A percentile compares a stretch with the other conserved stretches of the same genome.
Conservation (phyloP, 305 asterid genomes). For the Petunia hybrid region DNA sequence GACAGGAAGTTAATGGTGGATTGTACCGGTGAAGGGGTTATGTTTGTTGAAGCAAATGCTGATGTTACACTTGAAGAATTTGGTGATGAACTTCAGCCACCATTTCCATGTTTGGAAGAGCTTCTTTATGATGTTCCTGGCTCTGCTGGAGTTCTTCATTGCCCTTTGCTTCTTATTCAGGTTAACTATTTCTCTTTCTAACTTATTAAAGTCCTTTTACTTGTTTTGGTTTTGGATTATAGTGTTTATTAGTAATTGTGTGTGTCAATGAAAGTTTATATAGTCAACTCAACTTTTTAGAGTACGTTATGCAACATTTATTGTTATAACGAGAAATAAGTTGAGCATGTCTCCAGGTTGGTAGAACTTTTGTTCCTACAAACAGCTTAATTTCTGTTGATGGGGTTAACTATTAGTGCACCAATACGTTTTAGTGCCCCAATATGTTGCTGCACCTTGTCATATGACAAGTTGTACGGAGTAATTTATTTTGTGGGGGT, state of each 20-base stretch:
- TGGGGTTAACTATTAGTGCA: background rate
- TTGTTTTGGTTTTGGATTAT: background rate
- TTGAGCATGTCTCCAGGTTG: background rate
- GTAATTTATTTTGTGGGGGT: too few relatives aligned
- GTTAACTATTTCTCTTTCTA: background rate
- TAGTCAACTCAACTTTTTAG: too few relatives aligned
- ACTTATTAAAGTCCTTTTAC: background rate
- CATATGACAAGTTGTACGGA: background rate
- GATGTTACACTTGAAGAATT: slow-evolving; percentile 36
- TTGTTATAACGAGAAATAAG: too few relatives aligned
- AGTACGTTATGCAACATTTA: too few relatives aligned
- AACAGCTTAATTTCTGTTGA: background rate
- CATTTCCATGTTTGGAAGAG: slow-evolving; percentile 35
- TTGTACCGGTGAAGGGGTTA: slow-evolving; percentile 40
- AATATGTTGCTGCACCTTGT: background rate
- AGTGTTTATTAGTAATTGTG: background rate
- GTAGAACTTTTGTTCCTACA: background rate
- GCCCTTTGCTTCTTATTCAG: slow-evolving; percentile 41
- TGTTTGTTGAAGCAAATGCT: slow-evolving; percentile 46
- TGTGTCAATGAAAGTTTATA: too few relatives aligned
- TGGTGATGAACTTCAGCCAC: slow-evolving; percentile 41
- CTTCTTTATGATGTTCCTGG: slow-evolving; percentile 45
- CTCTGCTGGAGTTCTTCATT: slow-evolving; percentile 32
- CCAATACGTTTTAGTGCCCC: background rate
- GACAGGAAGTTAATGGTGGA: slow-evolving; percentile 46